Percentiles rank a stretch among this genome's conserved stretches.
phyloP scores from a whole-genome alignment of 1,284 basidiomycete species.

The Cryptococcus jaspeensis region DNA sequence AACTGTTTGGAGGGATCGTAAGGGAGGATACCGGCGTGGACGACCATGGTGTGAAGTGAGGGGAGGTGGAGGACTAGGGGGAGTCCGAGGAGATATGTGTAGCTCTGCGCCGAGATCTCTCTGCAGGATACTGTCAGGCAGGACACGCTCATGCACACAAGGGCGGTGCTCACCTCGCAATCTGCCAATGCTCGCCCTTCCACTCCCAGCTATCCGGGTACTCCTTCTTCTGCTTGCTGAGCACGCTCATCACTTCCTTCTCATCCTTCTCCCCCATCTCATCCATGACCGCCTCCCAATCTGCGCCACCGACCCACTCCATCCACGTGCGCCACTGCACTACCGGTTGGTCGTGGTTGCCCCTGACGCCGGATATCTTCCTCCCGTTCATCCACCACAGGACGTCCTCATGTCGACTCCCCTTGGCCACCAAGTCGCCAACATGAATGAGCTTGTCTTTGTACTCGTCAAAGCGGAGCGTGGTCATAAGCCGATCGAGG shows the following conservation, averaged over 20 bases:
- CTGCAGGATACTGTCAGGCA: slow-evolving; percentile 5
- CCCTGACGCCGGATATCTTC: slow-evolving; percentile 71
- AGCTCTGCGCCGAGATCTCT: slow-evolving; percentile 59
- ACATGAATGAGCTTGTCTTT: slow-evolving; percentile 72
- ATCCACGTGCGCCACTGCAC: slow-evolving; percentile 85
- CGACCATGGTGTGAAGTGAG: slow-evolving; percentile 69
- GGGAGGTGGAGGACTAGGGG: slow-evolving; percentile 76
- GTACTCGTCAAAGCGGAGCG: slow-evolving; percentile 60
- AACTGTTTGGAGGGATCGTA: slow-evolving; percentile 58
- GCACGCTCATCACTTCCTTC: slow-evolving; percentile 11
- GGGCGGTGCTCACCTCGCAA: slow-evolving; percentile 58
- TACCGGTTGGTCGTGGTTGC: slow-evolving; percentile 78
- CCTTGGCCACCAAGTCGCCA: slow-evolving; percentile 77
- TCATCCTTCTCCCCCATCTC: slow-evolving; percentile 15
- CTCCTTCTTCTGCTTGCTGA: slow-evolving; percentile 22
- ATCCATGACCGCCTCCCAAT: slow-evolving; percentile 33
- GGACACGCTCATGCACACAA: not conserved
- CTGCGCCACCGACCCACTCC: slow-evolving; percentile 48
- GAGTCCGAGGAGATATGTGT: slow-evolving; percentile 65
- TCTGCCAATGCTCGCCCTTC: slow-evolving; percentile 69
- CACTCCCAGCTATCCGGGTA: slow-evolving; percentile 62
- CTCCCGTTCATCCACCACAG: slow-evolving; percentile 64
- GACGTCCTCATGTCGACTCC: slow-evolving; percentile 63
- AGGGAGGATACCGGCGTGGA: slow-evolving; percentile 78
- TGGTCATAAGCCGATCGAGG: slow-evolving; percentile 65